A percentile compares a stretch with the other conserved stretches of the same genome.
Conservation (phyloP, 1,284 basidiomycete species). For the Ceratobasidium sp. region DNA sequence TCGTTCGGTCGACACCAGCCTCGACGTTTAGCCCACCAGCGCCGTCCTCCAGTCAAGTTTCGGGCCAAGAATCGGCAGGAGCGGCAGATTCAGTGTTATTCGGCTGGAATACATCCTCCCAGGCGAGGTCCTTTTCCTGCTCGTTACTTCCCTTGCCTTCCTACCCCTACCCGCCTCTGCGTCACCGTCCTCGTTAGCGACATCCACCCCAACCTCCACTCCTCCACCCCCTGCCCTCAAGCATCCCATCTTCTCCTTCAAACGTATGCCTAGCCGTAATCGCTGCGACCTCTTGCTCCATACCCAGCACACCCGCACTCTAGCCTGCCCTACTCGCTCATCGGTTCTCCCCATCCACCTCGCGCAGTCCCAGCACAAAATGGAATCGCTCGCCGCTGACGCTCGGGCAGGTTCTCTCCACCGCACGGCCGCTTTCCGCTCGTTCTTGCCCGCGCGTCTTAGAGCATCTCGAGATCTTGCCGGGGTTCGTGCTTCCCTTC, state of each 20-base stretch:
- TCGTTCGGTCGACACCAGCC: not conserved
- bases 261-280: conserved; percentile 89
- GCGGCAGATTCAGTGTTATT: conserved; percentile 43
- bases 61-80: conserved; percentile 45
- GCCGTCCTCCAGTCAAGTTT: conserved; percentile 53
- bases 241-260: conserved; percentile 72
- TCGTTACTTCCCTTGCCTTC: conserved; percentile 51
- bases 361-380: no score
- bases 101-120: conserved; percentile 61
- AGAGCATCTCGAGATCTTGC: conserved; percentile 84
- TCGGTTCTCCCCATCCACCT: no score
- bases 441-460: conserved; percentile 89
- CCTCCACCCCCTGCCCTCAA: conserved; percentile 56
- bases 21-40: conserved; percentile 29
- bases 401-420: conserved; percentile 74
- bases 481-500: conserved; percentile 17
- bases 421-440: conserved; percentile 93
- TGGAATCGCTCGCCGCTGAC: no score
- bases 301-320: conserved; percentile 61
- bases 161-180: no score
- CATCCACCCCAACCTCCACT: conserved; percentile 63
- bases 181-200: conserved; percentile 52
- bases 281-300: conserved; percentile 79
- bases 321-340: conserved; percentile 51
- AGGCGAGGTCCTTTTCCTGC: conserved; percentile 58